Conservation (phyloP, 768 basidiomycete genomes). For the Phanerodontia chrysosporium region DNA sequence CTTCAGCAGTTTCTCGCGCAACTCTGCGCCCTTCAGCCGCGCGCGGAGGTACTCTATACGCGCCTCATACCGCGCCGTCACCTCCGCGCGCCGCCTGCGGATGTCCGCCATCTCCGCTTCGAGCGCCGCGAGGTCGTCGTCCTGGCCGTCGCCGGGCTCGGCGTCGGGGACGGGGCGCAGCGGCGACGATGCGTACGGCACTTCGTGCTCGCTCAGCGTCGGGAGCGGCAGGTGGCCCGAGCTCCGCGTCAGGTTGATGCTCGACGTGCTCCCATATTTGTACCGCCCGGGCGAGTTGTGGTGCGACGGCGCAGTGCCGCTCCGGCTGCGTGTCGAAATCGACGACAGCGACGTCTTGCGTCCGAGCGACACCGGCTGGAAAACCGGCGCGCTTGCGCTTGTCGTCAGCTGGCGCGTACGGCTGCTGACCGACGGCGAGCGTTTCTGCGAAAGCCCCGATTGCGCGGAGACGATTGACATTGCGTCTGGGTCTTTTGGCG, state of each 20-base stretch:
- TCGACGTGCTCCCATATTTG: constrained; percentile 37
- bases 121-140: constrained; percentile 31
- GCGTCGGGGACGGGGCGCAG: constrained; percentile 1
- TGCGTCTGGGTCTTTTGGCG: constrained; percentile 20
- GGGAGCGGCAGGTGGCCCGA: constrained; percentile 46
- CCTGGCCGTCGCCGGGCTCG: constrained; percentile 17
- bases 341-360: constrained; percentile 64
- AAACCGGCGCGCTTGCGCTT: constrained; percentile 10
- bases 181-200: constrained; percentile 6
- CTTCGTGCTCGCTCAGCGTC: constrained; percentile 47
- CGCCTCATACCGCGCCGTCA: constrained; percentile 65
- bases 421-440: constrained; percentile 17
- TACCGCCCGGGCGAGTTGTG: constrained; percentile 18
- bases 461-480: constrained; percentile 23
- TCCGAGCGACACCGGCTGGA: constrained; percentile 18
- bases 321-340: constrained; percentile 42
- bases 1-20: constrained; percentile 76
- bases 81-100: constrained; percentile 63
- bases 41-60: constrained; percentile 79
- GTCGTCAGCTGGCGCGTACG: constrained; percentile 8
- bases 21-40: constrained; percentile 76
- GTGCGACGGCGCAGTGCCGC: constrained; percentile 8
- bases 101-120: constrained; percentile 69
- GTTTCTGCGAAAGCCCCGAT: constrained; percentile 20
- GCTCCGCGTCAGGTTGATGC: constrained; percentile 49